These are phyloP conservation scores for Funneliformis geosporum DNA, from an alignment of 192 early-diverging fungal species.

Conservation along the genomic window DNA sequence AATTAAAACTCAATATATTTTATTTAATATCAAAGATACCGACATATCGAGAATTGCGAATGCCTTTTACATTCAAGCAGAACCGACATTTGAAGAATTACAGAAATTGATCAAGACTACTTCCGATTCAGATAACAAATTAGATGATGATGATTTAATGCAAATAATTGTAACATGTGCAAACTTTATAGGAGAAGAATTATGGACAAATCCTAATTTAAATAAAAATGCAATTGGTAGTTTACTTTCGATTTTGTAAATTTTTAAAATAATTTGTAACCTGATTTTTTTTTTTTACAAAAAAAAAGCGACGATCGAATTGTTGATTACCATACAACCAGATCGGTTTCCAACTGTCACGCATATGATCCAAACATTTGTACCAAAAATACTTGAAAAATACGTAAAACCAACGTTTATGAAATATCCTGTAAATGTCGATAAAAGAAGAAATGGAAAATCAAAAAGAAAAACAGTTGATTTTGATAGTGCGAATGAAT, in stretches of 20 bases:
- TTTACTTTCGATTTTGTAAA: background rate
- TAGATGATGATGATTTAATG: background rate
- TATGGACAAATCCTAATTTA: background rate
- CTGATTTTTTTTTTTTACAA: background rate
- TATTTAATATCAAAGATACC: background rate
- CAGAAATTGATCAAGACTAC: background rate
- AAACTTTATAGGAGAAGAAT: background rate
- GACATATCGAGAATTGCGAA: background rate
- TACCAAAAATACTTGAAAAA: constrained; percentile 1
- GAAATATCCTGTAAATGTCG: background rate
- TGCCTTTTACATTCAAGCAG: background rate
- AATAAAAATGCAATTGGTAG: background rate
- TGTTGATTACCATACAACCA: background rate
- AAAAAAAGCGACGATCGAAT: background rate
- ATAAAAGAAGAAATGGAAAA: background rate
- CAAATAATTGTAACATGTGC: background rate
- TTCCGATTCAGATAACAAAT: background rate
- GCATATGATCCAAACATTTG: background rate
- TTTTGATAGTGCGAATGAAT: background rate
- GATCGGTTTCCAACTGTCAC: background rate
- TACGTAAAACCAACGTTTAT: constrained; percentile 11
- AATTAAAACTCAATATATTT: too few species aligned
- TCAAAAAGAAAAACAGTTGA: background rate
- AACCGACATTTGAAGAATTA: background rate
- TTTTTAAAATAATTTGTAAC: background rate